A percentile compares a stretch with the other conserved stretches of the same genome.
Evolutionary conservation across 257 asterid genomes (phyloP).

Genomic region (Solanum neorickii): DNA sequence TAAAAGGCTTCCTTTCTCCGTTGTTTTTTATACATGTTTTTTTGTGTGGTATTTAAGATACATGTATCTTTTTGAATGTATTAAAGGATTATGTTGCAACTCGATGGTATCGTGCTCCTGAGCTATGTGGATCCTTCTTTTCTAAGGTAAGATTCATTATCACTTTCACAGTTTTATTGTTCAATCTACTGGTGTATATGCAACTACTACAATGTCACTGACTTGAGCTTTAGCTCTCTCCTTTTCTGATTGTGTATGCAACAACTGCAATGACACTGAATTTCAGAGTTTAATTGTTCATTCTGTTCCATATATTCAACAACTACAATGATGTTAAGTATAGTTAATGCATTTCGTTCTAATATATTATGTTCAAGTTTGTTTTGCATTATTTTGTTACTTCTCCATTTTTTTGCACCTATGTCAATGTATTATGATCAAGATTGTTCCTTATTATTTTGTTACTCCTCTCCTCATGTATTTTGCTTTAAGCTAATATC

Average conservation of each 20-base stretch:
- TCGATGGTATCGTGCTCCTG: conserved; percentile 98
- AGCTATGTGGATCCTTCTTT: conserved; percentile 90
- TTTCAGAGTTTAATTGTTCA: neutral
- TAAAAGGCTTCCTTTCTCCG: neutral
- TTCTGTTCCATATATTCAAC: neutral
- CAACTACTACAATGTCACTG: neutral
- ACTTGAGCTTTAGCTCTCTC: neutral
- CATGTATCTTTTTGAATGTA: neutral
- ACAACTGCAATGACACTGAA: neutral
- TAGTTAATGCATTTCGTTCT: neutral
- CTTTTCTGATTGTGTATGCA: neutral
- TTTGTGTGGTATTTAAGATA: neutral
- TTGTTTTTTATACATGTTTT: neutral
- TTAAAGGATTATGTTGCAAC: conserved; percentile 95
- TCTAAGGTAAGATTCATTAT: conserved; percentile 58
- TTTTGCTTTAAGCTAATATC: neutral
- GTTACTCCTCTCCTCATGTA: neutral
- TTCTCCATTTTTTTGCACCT: neutral
- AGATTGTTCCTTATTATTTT: neutral
- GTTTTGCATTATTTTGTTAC: neutral
- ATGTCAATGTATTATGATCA: neutral
- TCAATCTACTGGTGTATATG: neutral
- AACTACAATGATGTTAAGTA: neutral
- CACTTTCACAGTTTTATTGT: neutral
- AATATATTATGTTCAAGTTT: neutral